phyloP scores from a whole-genome alignment of 2,329 filamentous ascomycete genomes.

The Cladophialophora exuberans region DNA sequence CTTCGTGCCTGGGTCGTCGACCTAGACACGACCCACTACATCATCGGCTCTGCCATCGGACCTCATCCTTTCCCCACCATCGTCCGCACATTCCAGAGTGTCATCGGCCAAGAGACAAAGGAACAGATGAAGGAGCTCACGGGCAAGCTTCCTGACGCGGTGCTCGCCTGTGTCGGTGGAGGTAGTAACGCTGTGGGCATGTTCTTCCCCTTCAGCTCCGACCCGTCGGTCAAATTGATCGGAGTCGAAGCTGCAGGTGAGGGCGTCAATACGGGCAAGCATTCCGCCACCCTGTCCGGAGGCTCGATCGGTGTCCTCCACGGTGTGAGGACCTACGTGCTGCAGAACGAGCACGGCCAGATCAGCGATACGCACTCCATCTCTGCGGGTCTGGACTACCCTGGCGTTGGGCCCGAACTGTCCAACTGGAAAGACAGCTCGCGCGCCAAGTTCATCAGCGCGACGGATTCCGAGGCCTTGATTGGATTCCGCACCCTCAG shows the following conservation, averaged over 20 bases:
- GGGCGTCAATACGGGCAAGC: slow-evolving; percentile 80
- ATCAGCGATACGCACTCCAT: slow-evolving; percentile 95
- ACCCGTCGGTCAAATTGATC: slow-evolving; percentile 81
- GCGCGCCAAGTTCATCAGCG: slow-evolving; percentile 84
- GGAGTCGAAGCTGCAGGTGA: slow-evolving; percentile 96
- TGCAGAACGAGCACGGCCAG: slow-evolving; percentile 91
- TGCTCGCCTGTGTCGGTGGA: slow-evolving; percentile 94
- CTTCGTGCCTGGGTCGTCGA: slow-evolving; percentile 91
- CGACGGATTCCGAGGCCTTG: slow-evolving; percentile 90
- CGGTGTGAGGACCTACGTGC: slow-evolving; percentile 91
- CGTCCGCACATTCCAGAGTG: slow-evolving; percentile 94
- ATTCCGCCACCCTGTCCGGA: slow-evolving; percentile 84
- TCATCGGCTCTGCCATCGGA: slow-evolving; percentile 95
- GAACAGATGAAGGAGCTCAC: slow-evolving; percentile 82
- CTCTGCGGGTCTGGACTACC: slow-evolving; percentile 95
- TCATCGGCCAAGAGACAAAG: slow-evolving; percentile 95
- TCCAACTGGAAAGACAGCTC: slow-evolving; percentile 88
- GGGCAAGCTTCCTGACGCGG: slow-evolving; percentile 90
- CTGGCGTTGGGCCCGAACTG: slow-evolving; percentile 92
- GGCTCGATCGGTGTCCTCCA: slow-evolving; percentile 92
- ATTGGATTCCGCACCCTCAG: slow-evolving; percentile 81
- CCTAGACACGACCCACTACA: slow-evolving; percentile 94
- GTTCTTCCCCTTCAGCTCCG: slow-evolving; percentile 94
- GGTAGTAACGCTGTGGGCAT: slow-evolving; percentile 95
- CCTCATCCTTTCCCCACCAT: slow-evolving; percentile 98